Percentiles rank a stretch among this genome's conserved stretches.
Conservation (phyloP, 495 filamentous ascomycete genomes). For the Aspergillus taichungensis region DNA sequence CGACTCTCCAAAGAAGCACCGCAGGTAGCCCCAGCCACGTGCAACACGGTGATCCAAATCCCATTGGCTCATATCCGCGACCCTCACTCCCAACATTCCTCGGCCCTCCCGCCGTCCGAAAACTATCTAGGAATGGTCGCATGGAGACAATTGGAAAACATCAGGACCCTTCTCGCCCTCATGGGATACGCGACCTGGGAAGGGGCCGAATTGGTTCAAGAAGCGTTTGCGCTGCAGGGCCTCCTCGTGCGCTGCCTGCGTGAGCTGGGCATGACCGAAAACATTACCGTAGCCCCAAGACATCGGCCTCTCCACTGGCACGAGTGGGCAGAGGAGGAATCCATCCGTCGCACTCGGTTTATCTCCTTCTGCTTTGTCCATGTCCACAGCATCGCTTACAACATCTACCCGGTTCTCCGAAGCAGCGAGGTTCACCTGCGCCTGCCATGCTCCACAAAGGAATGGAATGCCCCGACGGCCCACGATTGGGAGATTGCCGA, state of each 20-base stretch:
- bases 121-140: slow-evolving; percentile 7
- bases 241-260: slow-evolving; percentile 27
- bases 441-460: slow-evolving; percentile 30
- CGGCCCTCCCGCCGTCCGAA: slow-evolving; percentile 5
- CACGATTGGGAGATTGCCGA: slow-evolving; percentile 28
- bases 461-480: slow-evolving; percentile 27
- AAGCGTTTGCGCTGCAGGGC: slow-evolving; percentile 25
- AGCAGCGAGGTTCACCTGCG: slow-evolving; percentile 33
- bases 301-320: slow-evolving; percentile 25
- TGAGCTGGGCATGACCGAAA: slow-evolving; percentile 24
- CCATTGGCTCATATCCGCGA: slow-evolving; percentile 8
- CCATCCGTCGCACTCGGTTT: slow-evolving; percentile 28
- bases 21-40: slow-evolving; percentile 3
- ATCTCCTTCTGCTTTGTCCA: slow-evolving; percentile 34
- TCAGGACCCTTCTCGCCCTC: slow-evolving; percentile 25
- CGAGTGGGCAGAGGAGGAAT: slow-evolving; percentile 33
- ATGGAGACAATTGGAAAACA: slow-evolving; percentile 25
- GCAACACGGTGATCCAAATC: slow-evolving; percentile 8
- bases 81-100: slow-evolving; percentile 1
- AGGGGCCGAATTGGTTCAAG: slow-evolving; percentile 26
- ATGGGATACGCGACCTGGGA: slow-evolving; percentile 37
- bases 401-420: slow-evolving; percentile 30
- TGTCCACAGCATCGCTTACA: slow-evolving; percentile 32
- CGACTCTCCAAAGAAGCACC: slow-evolving; percentile 19
- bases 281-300: slow-evolving; percentile 8